Percentiles rank a stretch among this genome's conserved stretches.
Evolutionary conservation across 257 asterid genomes (phyloP).

Genomic region (Ilex asprella): DNA sequence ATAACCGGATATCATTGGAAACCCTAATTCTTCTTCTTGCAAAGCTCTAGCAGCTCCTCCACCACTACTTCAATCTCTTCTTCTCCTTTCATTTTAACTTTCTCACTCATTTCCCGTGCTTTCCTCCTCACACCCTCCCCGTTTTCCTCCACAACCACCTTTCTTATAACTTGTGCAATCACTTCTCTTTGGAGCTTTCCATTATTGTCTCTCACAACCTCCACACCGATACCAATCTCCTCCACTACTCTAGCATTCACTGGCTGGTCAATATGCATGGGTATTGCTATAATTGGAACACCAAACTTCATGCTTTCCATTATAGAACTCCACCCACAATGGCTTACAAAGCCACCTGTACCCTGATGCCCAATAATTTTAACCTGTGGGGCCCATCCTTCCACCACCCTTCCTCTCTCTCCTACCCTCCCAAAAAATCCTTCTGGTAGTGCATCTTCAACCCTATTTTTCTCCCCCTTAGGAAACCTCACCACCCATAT

Average conservation of each 20-base stretch:
- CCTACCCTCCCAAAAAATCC: slow-evolving; percentile 38
- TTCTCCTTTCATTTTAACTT: slow-evolving; percentile 29
- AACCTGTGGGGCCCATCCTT: slow-evolving; percentile 53
- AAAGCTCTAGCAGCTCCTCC: slow-evolving; percentile 32
- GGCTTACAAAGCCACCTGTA: slow-evolving; percentile 52
- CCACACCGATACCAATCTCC: slow-evolving; percentile 39
- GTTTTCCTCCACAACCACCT: slow-evolving; percentile 28
- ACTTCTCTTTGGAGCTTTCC: slow-evolving; percentile 33
- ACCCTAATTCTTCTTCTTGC: slow-evolving; percentile 12
- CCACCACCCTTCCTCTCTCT: slow-evolving; percentile 38
- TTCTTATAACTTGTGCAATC: slow-evolving; percentile 34
- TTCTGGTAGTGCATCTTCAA: slow-evolving; percentile 26
- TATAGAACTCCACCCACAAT: slow-evolving; percentile 67
- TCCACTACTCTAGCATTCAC: slow-evolving; percentile 49
- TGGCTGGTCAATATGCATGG: slow-evolving; percentile 67
- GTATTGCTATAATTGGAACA: slow-evolving; percentile 51
- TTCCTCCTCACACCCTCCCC: slow-evolving; percentile 30
- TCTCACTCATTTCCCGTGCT: slow-evolving; percentile 24
- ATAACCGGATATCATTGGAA: too few relatives aligned
- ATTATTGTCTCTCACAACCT: slow-evolving; percentile 30
- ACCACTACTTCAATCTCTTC: slow-evolving; percentile 37
- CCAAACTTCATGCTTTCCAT: slow-evolving; percentile 40
- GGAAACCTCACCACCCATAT: slow-evolving; percentile 56
- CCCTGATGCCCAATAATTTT: slow-evolving; percentile 37
- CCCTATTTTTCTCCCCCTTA: slow-evolving; percentile 7